A percentile compares a stretch with the other conserved stretches of the same genome.
Conservation (phyloP, 306 rosid genomes). For the Citrullus colocynthis region DNA sequence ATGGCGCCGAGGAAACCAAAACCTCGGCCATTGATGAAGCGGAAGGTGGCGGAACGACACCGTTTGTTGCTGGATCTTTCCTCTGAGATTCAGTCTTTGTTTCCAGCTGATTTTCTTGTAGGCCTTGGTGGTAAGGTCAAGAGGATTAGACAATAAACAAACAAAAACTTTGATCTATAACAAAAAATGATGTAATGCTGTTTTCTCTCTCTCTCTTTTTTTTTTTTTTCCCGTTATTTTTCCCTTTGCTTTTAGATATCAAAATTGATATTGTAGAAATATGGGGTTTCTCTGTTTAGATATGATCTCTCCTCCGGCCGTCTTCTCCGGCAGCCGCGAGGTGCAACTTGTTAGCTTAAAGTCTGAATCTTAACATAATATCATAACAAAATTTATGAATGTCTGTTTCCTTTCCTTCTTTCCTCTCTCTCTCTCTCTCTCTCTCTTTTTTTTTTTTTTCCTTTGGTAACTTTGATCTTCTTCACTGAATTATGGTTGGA, state of each 20-base stretch:
- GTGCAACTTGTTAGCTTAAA: neutral
- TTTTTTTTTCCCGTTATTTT: neutral
- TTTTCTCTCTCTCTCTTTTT: neutral
- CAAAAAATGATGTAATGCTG: neutral
- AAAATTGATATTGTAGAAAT: neutral
- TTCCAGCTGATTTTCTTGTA: conserved; percentile 22
- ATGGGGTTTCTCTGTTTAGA: neutral
- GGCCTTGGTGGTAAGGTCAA: conserved; percentile 34
- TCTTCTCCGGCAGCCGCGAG: neutral
- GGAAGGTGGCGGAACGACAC: conserved; percentile 16
- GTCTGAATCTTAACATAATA: neutral
- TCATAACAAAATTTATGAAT: neutral
- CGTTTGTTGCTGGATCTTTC: conserved; percentile 22
- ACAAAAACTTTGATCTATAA: neutral
- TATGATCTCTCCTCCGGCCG: neutral
- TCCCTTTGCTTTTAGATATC: neutral
- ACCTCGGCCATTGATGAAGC: conserved; percentile 21
- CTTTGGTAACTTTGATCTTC: no score
- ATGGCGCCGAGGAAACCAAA: conserved; percentile 66
- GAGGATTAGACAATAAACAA: conserved; percentile 24
- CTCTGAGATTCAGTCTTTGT: conserved; percentile 31
- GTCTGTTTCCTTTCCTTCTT: no score
- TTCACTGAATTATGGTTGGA: neutral
- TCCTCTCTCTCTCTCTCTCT: no score
- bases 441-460: neutral